Conservation (phyloP, 495 filamentous ascomycete species). For the Darksidea phi region DNA sequence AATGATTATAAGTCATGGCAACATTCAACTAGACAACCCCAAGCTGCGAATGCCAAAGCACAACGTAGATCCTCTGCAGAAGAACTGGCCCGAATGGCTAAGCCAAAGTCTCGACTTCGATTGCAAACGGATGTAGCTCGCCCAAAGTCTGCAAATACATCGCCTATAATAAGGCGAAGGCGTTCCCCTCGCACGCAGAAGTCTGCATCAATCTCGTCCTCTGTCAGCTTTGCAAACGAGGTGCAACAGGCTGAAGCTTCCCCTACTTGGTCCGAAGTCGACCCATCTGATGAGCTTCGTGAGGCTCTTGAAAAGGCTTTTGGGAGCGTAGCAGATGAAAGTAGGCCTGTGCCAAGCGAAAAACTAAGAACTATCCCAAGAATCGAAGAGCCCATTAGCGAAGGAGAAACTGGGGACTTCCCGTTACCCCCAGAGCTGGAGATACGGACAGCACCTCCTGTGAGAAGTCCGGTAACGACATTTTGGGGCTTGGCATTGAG, state of each 20-base stretch:
- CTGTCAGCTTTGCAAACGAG: slow-evolving; percentile 1
- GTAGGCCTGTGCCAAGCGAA: neutral
- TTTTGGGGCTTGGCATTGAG: slow-evolving; percentile 24
- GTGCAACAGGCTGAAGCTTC: slow-evolving; percentile 1
- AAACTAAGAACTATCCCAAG: neutral
- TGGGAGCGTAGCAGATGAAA: neutral
- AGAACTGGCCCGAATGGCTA: neutral
- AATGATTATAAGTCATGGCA: slow-evolving; percentile 21
- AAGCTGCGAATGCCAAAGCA: too few relatives aligned
- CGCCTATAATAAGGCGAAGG: slow-evolving; percentile 11
- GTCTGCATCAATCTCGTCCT: neutral
- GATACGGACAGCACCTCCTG: slow-evolving; percentile 12
- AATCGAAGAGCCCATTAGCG: slow-evolving; percentile 11
- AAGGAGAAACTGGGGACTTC: slow-evolving; percentile 15
- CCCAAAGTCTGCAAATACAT: slow-evolving; percentile 18
- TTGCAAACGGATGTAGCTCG: slow-evolving; percentile 21
- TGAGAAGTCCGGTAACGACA: slow-evolving; percentile 9
- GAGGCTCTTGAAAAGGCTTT: slow-evolving; percentile 23
- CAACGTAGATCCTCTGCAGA: slow-evolving; percentile 12
- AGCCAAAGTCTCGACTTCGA: slow-evolving; percentile 17
- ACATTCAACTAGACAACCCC: neutral
- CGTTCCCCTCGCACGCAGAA: slow-evolving; percentile 4
- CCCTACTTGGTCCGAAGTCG: slow-evolving; percentile 25
- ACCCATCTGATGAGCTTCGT: slow-evolving; percentile 25
- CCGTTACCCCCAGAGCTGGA: slow-evolving; percentile 18